A percentile compares a stretch with the other conserved stretches of the same genome.
phyloP scores from a whole-genome alignment of 78 protist genomes.

The Diacronema lutheri region DNA sequence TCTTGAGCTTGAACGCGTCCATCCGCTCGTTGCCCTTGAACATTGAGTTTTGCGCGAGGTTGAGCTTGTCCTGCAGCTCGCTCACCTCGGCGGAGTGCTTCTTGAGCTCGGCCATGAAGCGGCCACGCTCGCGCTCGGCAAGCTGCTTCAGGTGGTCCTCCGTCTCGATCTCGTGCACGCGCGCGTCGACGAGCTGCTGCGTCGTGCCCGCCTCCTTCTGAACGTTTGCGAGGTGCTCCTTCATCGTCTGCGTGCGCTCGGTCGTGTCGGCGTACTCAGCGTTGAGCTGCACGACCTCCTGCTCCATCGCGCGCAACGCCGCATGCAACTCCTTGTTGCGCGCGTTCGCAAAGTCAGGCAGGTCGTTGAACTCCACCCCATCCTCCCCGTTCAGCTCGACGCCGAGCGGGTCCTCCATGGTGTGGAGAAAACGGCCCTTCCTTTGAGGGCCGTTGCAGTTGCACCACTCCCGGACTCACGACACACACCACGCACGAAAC shows the following conservation, averaged over 20 bases:
- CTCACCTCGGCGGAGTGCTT: neutral
- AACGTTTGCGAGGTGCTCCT: conserved; percentile 61
- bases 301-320: neutral
- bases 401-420: too few relatives aligned
- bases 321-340: neutral
- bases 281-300: neutral
- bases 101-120: conserved; percentile 29
- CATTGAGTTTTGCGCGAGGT: conserved; percentile 44
- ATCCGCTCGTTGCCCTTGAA: conserved; percentile 64
- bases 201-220: conserved; percentile 39
- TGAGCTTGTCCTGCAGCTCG: conserved; percentile 55
- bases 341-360: conserved; percentile 3
- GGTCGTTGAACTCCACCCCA: neutral
- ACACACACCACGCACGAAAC: too few relatives aligned
- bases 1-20: conserved; percentile 58
- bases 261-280: conserved; percentile 20
- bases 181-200: conserved; percentile 56
- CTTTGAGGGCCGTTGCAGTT: too few relatives aligned
- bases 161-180: conserved; percentile 51
- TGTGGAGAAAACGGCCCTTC: too few relatives aligned
- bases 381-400: neutral
- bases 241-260: conserved; percentile 44
- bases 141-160: conserved; percentile 61
- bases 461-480: too few relatives aligned
- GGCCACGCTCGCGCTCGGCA: conserved; percentile 64